A percentile compares a stretch with the other conserved stretches of the same genome.
Conservation (phyloP, 345 rosid genomes). For the Tarenaya hassleriana region DNA sequence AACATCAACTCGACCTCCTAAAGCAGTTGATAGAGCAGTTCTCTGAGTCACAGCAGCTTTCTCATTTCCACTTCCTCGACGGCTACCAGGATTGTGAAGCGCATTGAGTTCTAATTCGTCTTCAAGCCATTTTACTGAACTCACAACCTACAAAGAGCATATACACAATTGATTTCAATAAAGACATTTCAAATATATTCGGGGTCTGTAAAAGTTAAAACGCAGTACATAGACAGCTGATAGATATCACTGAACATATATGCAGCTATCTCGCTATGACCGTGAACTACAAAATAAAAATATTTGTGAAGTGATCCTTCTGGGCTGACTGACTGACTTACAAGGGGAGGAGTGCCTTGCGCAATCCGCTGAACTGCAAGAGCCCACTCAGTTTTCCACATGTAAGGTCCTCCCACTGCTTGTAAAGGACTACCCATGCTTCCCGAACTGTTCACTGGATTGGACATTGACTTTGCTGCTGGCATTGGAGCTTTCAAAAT, state of each 20-base stretch:
- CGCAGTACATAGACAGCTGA: constrained; percentile 4
- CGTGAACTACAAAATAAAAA: constrained; percentile 17
- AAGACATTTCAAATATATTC: constrained; percentile 13
- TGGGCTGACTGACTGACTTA: constrained; percentile 41
- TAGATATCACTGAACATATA: background rate
- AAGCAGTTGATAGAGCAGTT: constrained; percentile 85
- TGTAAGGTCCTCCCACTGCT: constrained; percentile 94
- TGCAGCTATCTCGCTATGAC: background rate
- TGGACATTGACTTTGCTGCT: constrained; percentile 58
- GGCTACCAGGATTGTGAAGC: constrained; percentile 91
- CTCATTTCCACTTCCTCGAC: constrained; percentile 88
- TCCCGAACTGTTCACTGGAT: constrained; percentile 64
- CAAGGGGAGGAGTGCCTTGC: constrained; percentile 98
- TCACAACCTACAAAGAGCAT: constrained; percentile 64
- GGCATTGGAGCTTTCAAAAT: constrained; percentile 53
- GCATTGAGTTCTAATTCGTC: constrained; percentile 98
- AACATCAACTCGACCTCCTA: constrained; percentile 89
- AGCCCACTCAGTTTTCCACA: constrained; percentile 84
- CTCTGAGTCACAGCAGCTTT: constrained; percentile 86
- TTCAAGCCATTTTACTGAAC: constrained; percentile 99
- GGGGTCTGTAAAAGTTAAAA: constrained; percentile 3
- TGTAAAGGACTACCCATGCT: constrained; percentile 74
- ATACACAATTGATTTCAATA: constrained; percentile 8
- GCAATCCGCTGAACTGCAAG: constrained; percentile 88
- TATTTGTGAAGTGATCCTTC: constrained; percentile 16